These are phyloP conservation scores for Calonectria montana DNA, from an alignment of 2,329 filamentous ascomycete species.

Conservation along the genomic window DNA sequence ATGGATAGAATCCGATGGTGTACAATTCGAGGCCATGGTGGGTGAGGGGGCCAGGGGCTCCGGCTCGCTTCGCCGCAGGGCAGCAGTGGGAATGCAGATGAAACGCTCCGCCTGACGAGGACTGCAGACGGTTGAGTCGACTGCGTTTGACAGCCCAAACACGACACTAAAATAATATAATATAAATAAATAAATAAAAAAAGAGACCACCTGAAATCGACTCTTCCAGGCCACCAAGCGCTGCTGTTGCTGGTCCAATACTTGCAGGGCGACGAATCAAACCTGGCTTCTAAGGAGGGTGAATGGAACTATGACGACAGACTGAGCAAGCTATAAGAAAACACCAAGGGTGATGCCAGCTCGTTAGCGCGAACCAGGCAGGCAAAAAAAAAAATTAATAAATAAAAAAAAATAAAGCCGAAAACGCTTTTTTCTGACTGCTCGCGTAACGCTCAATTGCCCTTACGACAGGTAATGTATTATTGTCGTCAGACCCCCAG, in stretches of 20 bases:
- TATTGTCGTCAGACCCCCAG: background rate
- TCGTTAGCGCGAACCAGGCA: background rate
- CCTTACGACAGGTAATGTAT: background rate
- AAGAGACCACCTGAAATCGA: conserved; percentile 25
- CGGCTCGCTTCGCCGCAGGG: conserved; percentile 4
- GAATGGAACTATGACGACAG: conserved; percentile 30
- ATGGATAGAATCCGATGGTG: background rate
- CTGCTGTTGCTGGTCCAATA: background rate
- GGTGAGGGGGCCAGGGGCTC: background rate
- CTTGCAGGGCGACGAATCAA: background rate
- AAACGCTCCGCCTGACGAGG: conserved; percentile 31
- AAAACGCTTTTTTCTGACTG: background rate
- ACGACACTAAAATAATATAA: background rate
- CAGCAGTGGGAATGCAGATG: conserved; percentile 32
- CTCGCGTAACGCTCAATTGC: background rate
- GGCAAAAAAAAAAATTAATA: background rate
- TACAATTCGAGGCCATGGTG: background rate
- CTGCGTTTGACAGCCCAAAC: conserved; percentile 1
- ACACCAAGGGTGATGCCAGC: conserved; percentile 25
- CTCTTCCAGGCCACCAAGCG: conserved; percentile 8
- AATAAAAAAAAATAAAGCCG: background rate
- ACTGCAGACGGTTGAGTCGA: conserved; percentile 28
- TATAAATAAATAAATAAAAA: too few relatives aligned
- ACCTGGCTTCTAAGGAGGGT: background rate
- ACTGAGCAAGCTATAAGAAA: conserved; percentile 13